A percentile compares a stretch with the other conserved stretches of the same genome.
These are phyloP conservation scores for Trichopus zeylanicus DNA, from an alignment of 116 monocot genomes.

Conservation along the genomic window DNA sequence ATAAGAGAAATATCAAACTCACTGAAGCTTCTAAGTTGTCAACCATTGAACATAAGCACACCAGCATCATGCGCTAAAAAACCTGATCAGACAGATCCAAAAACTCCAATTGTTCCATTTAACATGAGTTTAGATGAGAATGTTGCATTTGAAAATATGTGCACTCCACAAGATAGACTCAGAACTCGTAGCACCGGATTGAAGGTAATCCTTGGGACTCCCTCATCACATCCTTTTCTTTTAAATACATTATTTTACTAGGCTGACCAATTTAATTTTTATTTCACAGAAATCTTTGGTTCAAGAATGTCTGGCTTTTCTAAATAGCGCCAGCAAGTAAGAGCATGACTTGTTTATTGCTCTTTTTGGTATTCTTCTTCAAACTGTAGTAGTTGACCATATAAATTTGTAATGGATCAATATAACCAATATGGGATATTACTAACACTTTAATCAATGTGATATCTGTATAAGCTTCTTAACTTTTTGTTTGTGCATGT, in stretches of 20 bases:
- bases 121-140: constrained; percentile 8
- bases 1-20: constrained; percentile 48
- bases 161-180: constrained; percentile 29
- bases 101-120: constrained; percentile 31
- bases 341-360: background rate
- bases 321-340: constrained; percentile 58
- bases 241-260: background rate
- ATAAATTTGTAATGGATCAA: too few relatives aligned
- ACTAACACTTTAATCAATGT: too few relatives aligned
- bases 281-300: constrained; percentile 36
- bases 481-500: background rate
- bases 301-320: constrained; percentile 33
- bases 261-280: background rate
- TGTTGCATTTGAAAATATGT: constrained; percentile 1
- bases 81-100: constrained; percentile 19
- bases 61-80: constrained; percentile 8
- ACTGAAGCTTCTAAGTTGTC: constrained; percentile 28
- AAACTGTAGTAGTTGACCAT: too few relatives aligned
- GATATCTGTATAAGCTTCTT: background rate
- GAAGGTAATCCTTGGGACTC: constrained; percentile 26
- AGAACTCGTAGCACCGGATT: constrained; percentile 31
- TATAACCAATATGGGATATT: too few relatives aligned
- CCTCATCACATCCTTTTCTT: background rate
- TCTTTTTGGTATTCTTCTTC: too few relatives aligned
- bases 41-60: constrained; percentile 14